Percentiles rank a stretch among this genome's conserved stretches.
Evolutionary conservation across 805 yeast species (phyloP).

Genomic region (Nakazawaea holstii): DNA sequence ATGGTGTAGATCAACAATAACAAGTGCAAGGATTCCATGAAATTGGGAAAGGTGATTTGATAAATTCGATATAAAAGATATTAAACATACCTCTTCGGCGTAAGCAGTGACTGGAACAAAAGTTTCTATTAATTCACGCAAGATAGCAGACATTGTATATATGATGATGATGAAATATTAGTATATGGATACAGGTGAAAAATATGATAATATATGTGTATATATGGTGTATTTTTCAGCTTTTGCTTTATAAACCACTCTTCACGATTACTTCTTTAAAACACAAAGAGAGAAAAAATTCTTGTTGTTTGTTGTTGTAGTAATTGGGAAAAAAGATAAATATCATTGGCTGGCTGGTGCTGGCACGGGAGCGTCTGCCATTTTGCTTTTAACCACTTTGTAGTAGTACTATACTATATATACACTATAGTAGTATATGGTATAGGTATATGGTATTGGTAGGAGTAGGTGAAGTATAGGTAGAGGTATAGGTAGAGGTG

Average conservation of each 20-base stretch:
- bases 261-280: neutral
- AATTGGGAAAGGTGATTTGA: neutral
- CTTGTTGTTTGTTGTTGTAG: neutral
- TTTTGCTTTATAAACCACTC: neutral
- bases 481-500: no score
- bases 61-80: no score
- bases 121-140: conserved; percentile 74
- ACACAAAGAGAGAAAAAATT: neutral
- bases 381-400: no score
- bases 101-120: conserved; percentile 73
- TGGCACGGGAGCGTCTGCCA: conserved; percentile 1
- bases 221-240: neutral
- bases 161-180: neutral
- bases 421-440: no score
- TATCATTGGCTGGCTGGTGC: conserved; percentile 19
- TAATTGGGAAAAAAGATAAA: conserved; percentile 16
- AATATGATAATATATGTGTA: no score
- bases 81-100: conserved; percentile 68
- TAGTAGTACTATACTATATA: no score
- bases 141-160: conserved; percentile 31
- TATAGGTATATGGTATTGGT: no score
- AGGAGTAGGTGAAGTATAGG: no score
- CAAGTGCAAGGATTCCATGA: no score
- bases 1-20: no score
- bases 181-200: neutral